A percentile compares a stretch with the other conserved stretches of the same genome.
These are phyloP conservation scores for Cubamyces lactineus DNA, from an alignment of 768 basidiomycete species.

Conservation along the genomic window DNA sequence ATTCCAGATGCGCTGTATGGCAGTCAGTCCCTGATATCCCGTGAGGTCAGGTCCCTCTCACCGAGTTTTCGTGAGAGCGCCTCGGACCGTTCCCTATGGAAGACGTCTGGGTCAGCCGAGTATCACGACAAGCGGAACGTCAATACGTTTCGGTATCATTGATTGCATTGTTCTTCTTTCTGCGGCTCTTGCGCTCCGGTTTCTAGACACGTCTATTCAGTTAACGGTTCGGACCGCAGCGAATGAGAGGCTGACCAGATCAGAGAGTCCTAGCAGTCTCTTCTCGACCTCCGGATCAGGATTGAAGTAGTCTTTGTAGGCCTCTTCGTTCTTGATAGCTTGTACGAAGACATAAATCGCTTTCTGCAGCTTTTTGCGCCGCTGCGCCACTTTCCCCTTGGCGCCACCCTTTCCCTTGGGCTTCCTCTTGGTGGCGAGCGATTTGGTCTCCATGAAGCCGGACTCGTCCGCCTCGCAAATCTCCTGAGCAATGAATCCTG, in stretches of 20 bases:
- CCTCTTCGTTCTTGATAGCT: conserved; percentile 44
- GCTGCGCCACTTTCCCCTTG: conserved; percentile 48
- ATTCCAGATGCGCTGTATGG: conserved; percentile 14
- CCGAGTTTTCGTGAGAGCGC: conserved; percentile 5
- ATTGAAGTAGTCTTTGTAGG: conserved; percentile 72
- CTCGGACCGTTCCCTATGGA: conserved; percentile 3
- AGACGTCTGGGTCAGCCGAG: conserved; percentile 5
- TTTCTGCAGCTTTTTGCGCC: conserved; percentile 57
- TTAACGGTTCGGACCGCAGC: conserved; percentile 7
- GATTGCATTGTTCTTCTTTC: conserved; percentile 16
- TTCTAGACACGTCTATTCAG: conserved; percentile 19
- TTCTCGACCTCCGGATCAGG: conserved; percentile 62
- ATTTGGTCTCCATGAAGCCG: conserved; percentile 48
- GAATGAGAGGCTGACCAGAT: conserved; percentile 47
- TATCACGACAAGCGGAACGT: conserved; percentile 4
- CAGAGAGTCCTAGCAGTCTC: conserved; percentile 59
- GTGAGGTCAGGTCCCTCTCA: conserved; percentile 1
- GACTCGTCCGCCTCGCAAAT: conserved; percentile 51
- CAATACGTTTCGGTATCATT: conserved; percentile 13
- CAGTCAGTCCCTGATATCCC: neutral
- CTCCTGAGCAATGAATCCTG: conserved; percentile 66
- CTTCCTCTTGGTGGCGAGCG: conserved; percentile 44
- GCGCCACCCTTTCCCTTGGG: conserved; percentile 31
- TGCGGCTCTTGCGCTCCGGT: conserved; percentile 25
- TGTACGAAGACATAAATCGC: conserved; percentile 60